Conservation (phyloP, 225 moss, liverwort and hornwort species). For the Neckera pumila region DNA sequence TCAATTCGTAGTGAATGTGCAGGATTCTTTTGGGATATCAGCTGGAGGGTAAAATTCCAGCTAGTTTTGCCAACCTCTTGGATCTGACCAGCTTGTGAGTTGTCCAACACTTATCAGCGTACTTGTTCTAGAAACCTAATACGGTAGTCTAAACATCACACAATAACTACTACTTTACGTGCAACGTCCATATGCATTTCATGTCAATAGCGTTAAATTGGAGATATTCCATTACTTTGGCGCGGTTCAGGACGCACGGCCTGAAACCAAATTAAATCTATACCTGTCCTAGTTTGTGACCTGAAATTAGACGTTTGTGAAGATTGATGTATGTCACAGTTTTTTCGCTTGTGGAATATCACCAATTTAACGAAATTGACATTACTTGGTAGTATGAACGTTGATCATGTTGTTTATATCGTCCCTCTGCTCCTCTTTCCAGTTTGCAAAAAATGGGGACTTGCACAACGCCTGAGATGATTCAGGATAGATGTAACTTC, state of each 20-base stretch:
- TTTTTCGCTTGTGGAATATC: neutral
- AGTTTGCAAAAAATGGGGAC: neutral
- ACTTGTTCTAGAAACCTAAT: neutral
- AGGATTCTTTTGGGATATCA: slow-evolving; percentile 5
- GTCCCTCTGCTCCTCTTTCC: neutral
- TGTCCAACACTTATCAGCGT: neutral
- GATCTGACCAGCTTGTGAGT: slow-evolving; percentile 2
- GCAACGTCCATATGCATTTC: neutral
- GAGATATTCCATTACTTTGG: neutral
- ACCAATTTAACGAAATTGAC: neutral
- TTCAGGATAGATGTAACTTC: neutral
- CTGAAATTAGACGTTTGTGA: neutral
- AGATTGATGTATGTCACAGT: neutral
- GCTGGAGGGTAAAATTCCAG: neutral
- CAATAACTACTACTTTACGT: neutral
- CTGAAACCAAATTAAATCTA: neutral
- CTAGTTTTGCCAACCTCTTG: neutral
- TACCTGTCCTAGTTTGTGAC: neutral
- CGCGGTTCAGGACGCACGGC: neutral
- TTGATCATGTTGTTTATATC: neutral
- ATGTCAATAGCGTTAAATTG: neutral
- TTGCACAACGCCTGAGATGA: neutral
- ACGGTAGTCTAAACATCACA: neutral
- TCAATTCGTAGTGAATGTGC: neutral
- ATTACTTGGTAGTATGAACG: neutral